phyloP scores from a whole-genome alignment of 2,329 filamentous ascomycete genomes.

The Aspergillus sp. region DNA sequence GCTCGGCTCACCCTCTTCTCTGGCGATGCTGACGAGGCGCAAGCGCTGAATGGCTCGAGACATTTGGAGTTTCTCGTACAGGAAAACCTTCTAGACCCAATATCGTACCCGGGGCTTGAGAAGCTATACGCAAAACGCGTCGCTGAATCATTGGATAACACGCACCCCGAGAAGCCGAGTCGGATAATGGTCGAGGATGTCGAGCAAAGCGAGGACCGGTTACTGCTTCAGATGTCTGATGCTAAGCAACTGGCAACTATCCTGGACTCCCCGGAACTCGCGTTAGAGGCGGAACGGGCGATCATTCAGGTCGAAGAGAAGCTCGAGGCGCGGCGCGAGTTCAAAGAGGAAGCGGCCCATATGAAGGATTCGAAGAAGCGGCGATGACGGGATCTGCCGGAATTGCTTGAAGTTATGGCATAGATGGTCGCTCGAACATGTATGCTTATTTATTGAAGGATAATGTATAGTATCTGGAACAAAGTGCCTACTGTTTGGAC shows the following conservation, averaged over 20 bases:
- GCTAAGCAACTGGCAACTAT: conserved; percentile 51
- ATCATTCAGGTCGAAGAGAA: conserved; percentile 58
- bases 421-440: too few species aligned
- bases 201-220: conserved; percentile 36
- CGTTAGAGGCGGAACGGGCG: conserved; percentile 64
- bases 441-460: too few species aligned
- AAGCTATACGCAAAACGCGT: conserved; percentile 54
- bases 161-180: conserved; percentile 17
- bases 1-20: conserved; percentile 12
- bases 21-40: conserved; percentile 11
- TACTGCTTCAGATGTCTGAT: conserved; percentile 38
- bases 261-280: conserved; percentile 59
- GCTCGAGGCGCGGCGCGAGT: conserved; percentile 16
- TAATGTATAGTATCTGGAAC: too few species aligned
- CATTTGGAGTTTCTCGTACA: conserved; percentile 74
- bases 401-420: too few species aligned
- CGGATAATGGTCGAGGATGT: conserved; percentile 24
- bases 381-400: conserved; percentile 9
- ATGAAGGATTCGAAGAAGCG: conserved; percentile 14
- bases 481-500: too few species aligned
- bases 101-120: conserved; percentile 62
- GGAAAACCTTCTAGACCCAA: conserved; percentile 58
- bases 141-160: conserved; percentile 21
- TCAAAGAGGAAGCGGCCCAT: conserved; percentile 10
- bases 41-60: conserved; percentile 69